phyloP scores from a whole-genome alignment of 1,284 basidiomycete genomes.

The Ganoderma sinense region DNA sequence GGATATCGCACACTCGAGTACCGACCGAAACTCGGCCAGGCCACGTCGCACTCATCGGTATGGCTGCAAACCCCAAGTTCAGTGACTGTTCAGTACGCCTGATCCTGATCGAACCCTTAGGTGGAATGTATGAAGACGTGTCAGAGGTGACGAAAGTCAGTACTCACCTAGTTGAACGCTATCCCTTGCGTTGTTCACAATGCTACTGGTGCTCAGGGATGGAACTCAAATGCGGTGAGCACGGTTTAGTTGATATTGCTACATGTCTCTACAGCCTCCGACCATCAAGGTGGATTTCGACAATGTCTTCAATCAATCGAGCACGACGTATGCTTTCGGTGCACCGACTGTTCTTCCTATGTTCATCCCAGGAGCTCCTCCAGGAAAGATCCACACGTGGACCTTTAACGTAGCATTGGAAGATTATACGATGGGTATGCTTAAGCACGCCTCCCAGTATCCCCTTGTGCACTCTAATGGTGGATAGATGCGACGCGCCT shows the following conservation, averaged over 20 bases:
- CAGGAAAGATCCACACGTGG: conserved; percentile 78
- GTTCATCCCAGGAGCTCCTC: conserved; percentile 79
- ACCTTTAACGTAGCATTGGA: conserved; percentile 57
- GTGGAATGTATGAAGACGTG: conserved; percentile 93
- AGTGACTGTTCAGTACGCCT: not conserved
- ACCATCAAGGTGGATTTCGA: conserved; percentile 80
- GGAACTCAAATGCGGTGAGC: too few relatives aligned
- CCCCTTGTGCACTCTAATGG: too few relatives aligned
- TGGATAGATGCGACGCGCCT: conserved; percentile 76
- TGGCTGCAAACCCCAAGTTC: conserved; percentile 22
- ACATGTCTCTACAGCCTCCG: not conserved
- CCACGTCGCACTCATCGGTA: conserved; percentile 88
- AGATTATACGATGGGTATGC: not conserved
- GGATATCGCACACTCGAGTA: conserved; percentile 86
- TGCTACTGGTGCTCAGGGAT: too few relatives aligned
- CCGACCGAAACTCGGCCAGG: conserved; percentile 92
- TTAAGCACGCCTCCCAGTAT: not conserved
- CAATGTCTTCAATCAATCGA: conserved; percentile 87
- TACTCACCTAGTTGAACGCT: not conserved
- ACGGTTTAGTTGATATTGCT: not conserved
- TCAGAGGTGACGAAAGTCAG: conserved; percentile 86
- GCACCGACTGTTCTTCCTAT: conserved; percentile 91
- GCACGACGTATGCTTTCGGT: conserved; percentile 82
- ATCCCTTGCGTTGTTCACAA: too few relatives aligned
- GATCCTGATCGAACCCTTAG: conserved; percentile 40